Evolutionary conservation across 805 yeast genomes (phyloP), one percentile per base, ranked within the genome.

Genomic region (Jamesozyma rosinii): DNA sequence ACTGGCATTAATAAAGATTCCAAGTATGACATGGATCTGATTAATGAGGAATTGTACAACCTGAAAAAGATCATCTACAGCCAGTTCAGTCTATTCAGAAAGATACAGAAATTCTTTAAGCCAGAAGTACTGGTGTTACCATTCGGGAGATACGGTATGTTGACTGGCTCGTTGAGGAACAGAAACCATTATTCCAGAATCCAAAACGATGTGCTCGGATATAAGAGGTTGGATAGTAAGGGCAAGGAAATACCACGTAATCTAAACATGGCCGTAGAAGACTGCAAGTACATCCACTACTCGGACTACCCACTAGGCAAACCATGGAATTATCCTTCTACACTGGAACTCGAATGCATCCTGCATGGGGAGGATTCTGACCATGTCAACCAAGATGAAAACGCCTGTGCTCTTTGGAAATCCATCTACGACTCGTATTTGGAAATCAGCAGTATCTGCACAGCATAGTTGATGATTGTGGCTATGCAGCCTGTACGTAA

Each of bases 301-400:
- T 75, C 82, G 3, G 88, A 81, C 53, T 69, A 71, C 30, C 87
- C 87, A 5, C 58, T 79, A 5, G 76, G 79, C 0, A 80, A 81
- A 53, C 87, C 86, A 4, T 80, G 87, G 87, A 56, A 40, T 13
- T 54, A 56, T 39, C n/a, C 24, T 1, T 46, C 52, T 3, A 17
- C 49, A 5, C 48, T 54, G 3, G 53, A 49, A 4, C 39, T 59
- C 26, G 44, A 51, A 44, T 61, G 65, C 44, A 40, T 19, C 3
- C 51, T 38, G 1, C 50, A 48, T 15, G 45, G 37, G 26, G 39
- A 33, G 17, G 31, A 50, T 6, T 26, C 45, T 0, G 37, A 49
- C 14, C 40, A 46, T 36, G 18, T 35, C 17, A 49, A 49, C 15
- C 32, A 39, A 15, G 52, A 49, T 2, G 41, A 35, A 29, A 41